Conservation (phyloP, 805 yeast genomes). For the Wickerhamomyces bisporus region DNA sequence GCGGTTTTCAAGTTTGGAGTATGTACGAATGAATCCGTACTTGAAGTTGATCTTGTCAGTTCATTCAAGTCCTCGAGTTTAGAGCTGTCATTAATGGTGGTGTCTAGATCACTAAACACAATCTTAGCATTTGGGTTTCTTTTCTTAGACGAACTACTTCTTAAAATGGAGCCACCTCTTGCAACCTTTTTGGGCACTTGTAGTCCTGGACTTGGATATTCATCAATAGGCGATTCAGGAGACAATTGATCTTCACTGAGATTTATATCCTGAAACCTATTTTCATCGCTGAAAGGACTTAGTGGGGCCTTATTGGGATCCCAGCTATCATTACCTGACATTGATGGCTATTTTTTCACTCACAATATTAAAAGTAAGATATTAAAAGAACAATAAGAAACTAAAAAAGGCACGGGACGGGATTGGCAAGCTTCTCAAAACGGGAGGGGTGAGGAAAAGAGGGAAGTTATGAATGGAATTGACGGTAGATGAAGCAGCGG, state of each 20-base stretch:
- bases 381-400: too few species aligned
- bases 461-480: too few species aligned
- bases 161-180: slow-evolving; percentile 19
- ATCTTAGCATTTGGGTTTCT: slow-evolving; percentile 19
- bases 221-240: background rate
- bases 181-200: slow-evolving; percentile 9
- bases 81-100: slow-evolving; percentile 15
- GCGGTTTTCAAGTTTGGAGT: slow-evolving; percentile 23
- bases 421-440: too few species aligned
- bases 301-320: slow-evolving; percentile 18
- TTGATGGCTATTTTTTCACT: background rate
- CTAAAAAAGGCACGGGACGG: too few species aligned
- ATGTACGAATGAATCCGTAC: slow-evolving; percentile 16
- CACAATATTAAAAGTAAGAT: too few species aligned
- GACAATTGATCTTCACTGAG: slow-evolving; percentile 12
- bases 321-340: background rate
- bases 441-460: too few species aligned
- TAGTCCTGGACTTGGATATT: background rate
- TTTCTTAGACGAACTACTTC: slow-evolving; percentile 10
- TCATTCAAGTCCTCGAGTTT: slow-evolving; percentile 5
- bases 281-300: slow-evolving; percentile 23
- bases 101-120: slow-evolving; percentile 18
- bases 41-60: slow-evolving; percentile 13
- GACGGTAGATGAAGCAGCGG: too few species aligned
- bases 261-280: slow-evolving; percentile 22